Conservation (phyloP, 345 rosid species). For the Eucalyptus fibrosa region DNA sequence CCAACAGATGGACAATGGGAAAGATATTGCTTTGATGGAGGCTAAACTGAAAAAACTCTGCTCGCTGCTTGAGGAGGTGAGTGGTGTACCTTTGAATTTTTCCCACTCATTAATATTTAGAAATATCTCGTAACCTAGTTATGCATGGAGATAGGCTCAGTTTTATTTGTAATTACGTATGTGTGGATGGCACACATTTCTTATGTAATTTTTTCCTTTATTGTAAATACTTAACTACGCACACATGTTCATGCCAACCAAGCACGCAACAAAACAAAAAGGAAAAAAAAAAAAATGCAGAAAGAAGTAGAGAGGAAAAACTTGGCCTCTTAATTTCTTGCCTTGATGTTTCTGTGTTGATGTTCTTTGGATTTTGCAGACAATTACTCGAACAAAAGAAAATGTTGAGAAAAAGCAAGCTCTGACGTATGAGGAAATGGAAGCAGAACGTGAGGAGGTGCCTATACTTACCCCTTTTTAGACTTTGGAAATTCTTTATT, state of each 20-base stretch:
- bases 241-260: neutral
- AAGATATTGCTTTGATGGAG: slow-evolving; percentile 69
- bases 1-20: slow-evolving; percentile 29
- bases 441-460: slow-evolving; percentile 90
- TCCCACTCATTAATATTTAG: neutral
- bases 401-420: slow-evolving; percentile 95
- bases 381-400: slow-evolving; percentile 59
- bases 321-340: neutral
- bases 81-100: neutral
- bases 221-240: neutral
- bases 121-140: neutral
- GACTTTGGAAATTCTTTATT: neutral
- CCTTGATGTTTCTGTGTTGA: neutral
- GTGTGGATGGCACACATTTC: neutral
- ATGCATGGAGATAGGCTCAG: neutral
- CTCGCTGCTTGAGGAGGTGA: slow-evolving; percentile 64
- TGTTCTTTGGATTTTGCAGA: slow-evolving; percentile 15
- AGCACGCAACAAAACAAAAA: neutral
- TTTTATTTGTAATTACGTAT: neutral
- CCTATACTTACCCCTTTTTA: neutral
- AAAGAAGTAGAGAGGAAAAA: neutral
- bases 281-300: neutral
- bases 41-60: slow-evolving; percentile 65
- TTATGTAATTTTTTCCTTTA: neutral
- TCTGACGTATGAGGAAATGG: slow-evolving; percentile 90